phyloP scores from a whole-genome alignment of 2,329 filamentous ascomycete genomes.

The Huntiella moniliformis region DNA sequence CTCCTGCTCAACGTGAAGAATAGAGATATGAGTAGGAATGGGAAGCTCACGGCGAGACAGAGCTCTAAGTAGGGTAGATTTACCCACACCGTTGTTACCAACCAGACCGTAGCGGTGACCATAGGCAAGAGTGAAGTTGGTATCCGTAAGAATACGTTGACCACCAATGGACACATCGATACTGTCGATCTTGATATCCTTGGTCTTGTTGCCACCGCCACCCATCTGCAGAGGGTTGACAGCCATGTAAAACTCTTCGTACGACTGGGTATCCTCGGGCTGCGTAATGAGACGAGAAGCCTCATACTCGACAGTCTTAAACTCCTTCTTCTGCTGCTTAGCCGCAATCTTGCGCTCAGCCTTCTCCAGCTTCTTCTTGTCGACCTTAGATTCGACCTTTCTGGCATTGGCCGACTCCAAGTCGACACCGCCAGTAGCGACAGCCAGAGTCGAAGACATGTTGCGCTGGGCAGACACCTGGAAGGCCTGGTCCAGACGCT shows the following conservation, averaged over 20 bases:
- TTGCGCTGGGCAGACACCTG: conserved; percentile 87
- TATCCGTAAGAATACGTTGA: conserved; percentile 75
- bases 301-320: conserved; percentile 97
- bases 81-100: conserved; percentile 97
- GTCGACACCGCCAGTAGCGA: conserved; percentile 70
- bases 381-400: conserved; percentile 94
- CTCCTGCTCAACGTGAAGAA: conserved; percentile 97
- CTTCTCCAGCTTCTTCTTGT: conserved; percentile 98
- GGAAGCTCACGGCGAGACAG: conserved; percentile 82
- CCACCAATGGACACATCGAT: conserved; percentile 89
- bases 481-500: conserved; percentile 79
- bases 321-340: conserved; percentile 95
- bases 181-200: conserved; percentile 95
- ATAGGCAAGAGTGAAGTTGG: conserved; percentile 74
- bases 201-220: conserved; percentile 64
- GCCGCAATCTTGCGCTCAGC: conserved; percentile 92
- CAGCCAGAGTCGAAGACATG: conserved; percentile 85
- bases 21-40: conserved; percentile 93
- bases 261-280: conserved; percentile 68
- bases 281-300: conserved; percentile 75
- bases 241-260: conserved; percentile 99
- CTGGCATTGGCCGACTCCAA: conserved; percentile 80
- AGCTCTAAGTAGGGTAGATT: conserved; percentile 83
- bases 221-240: conserved; percentile 92
- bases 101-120: conserved; percentile 91